phyloP scores from a whole-genome alignment of 2,329 filamentous ascomycete species.

The Scorias spongiosa region DNA sequence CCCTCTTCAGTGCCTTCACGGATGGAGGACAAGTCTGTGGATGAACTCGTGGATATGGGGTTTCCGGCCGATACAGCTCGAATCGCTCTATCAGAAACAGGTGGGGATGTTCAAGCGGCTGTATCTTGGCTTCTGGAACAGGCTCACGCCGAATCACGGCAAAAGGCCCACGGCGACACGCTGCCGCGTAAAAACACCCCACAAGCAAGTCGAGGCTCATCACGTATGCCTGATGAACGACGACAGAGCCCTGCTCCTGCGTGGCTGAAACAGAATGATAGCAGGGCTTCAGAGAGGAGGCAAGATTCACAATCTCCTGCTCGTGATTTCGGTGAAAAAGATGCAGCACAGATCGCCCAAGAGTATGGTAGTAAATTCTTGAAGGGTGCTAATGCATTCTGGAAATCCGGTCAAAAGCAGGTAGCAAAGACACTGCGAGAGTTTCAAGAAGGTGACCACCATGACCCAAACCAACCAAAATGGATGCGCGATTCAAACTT shows the following conservation, averaged over 20 bases:
- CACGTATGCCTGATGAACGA: slow-evolving; percentile 11
- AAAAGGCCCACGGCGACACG: slow-evolving; percentile 38
- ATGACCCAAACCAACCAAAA: slow-evolving; percentile 68
- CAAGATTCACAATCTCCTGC: slow-evolving; percentile 40
- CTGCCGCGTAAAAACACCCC: slow-evolving; percentile 9
- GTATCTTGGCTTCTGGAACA: slow-evolving; percentile 83
- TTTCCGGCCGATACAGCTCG: slow-evolving; percentile 76
- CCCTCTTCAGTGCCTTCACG: slow-evolving; percentile 15
- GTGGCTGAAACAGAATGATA: slow-evolving; percentile 47
- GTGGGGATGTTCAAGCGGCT: slow-evolving; percentile 70
- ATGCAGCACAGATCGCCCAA: slow-evolving; percentile 66
- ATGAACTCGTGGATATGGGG: slow-evolving; percentile 86
- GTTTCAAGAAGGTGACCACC: slow-evolving; percentile 56
- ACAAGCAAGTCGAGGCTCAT: slow-evolving; percentile 8
- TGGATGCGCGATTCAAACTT: slow-evolving; percentile 69
- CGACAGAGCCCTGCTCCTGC: slow-evolving; percentile 34
- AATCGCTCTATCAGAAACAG: slow-evolving; percentile 64
- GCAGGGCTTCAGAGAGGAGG: slow-evolving; percentile 31
- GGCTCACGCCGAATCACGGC: slow-evolving; percentile 69
- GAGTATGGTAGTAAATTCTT: slow-evolving; percentile 71
- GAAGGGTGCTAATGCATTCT: slow-evolving; percentile 87
- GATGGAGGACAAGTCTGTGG: slow-evolving; percentile 63
- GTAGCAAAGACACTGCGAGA: slow-evolving; percentile 86
- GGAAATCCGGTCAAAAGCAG: slow-evolving; percentile 89
- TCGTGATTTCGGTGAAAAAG: slow-evolving; percentile 41